Evolutionary conservation across 305 asterid genomes (phyloP), one percentile per base, ranked within the genome.

Genomic region (Fraxinus floribunda): DNA sequence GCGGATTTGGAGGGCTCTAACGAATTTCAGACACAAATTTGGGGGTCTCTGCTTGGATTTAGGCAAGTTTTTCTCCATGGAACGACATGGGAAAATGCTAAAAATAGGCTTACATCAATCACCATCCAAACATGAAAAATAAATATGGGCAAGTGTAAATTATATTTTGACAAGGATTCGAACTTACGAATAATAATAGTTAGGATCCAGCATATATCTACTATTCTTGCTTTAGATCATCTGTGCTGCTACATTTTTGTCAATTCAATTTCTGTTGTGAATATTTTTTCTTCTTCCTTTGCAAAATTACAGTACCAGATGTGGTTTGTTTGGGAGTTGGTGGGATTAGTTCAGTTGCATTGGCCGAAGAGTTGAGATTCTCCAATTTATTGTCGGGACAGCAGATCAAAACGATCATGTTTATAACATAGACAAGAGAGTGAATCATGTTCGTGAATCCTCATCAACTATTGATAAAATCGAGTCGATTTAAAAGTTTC

Each of bases 1-100:
- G 62, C 84, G 91, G 85, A 82, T 86, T 87, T 84, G 26, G 36
- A 73, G 78, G 84, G 78, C 77, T 80, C 6, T 72, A 18, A 22
- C 66, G 64, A 64, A 68, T 78, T 86, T 75, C 55, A 55, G 38
- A 34, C 80, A 72, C 83, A 68, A 78, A 78, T 79, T 74, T 77
- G 57, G 78, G 52, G 79, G 80, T 75, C 77, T 57, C 38, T 75
- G 74, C 86, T 80, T 78, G 57, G 64, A 77, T 83, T 62, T 62
- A 84, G 78, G 52, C 82, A 5, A 13, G 7, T 77, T 68, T 26
- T 39, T 55, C 75, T 55, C 66, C 60, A 10, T 29, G 66, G 62
- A 78, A 34, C 11, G 72, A 16, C 4, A 75, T 71, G n/a, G 74
- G 74, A 66, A 66, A 24, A 2, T 29, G 74, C 20, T 26, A 66